Evolutionary conservation across 345 rosid genomes (phyloP), one percentile per base, ranked within the genome.

Genomic region (Pistacia integerrima): DNA sequence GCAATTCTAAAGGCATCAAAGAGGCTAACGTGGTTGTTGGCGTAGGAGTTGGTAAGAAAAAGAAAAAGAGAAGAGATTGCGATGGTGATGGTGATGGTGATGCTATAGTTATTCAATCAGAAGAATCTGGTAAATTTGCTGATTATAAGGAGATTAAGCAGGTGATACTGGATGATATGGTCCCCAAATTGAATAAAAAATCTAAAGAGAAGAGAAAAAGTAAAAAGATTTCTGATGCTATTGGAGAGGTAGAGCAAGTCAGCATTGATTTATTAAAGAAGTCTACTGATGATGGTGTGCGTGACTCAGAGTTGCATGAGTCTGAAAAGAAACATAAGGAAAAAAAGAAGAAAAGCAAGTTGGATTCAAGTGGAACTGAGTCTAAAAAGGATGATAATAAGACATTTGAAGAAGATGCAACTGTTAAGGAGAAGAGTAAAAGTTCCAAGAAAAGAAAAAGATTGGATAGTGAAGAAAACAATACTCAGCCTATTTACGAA

Each of bases 381-480:
- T 73, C 83, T 36, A 48, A 49, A 61, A 78, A 79, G 16, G 75
- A 77, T 72, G 75, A 63, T 22, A 18, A 71, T 6, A 72, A 73
- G 75, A 77, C 61, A 66, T 69, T 69, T 0, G 60, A 76, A 49
- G 83, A 70, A 58, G 82, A 83, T 54, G 36, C 48, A 12, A 57
- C 49, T 63, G 73, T 69, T 25, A 84, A 79, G 70, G 81, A 77
- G 55, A 44, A 77, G 59, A 44, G 60, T 66, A 87, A 84, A 70
- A 73, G 48, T 80, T 85, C 92, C 72, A 93, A 90, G 87, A 94
- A 94, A 82, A 86, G 97, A 79, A 94, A 94, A 85, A 85, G 92
- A 81, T 55, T 70, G 46, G 89, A 79, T 73, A 84, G 92, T 66
- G 86, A 87, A 65, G 92, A 80, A 78, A 75, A 73, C 54, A 79